phyloP scores from a whole-genome alignment of 768 basidiomycete genomes.

The Paxillus involutus region DNA sequence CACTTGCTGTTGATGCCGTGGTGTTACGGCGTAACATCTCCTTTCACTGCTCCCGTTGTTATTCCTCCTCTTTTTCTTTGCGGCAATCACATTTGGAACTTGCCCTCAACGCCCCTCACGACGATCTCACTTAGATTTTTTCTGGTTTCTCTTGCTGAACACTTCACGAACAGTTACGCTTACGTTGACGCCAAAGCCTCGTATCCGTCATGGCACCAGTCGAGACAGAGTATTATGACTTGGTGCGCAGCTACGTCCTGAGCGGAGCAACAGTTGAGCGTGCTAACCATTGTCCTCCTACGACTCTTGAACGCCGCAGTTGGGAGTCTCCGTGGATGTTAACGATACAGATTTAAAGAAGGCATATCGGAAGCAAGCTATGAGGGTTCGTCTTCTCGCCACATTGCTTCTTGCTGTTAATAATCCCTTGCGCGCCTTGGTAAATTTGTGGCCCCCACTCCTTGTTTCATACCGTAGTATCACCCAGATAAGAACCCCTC shows the following conservation, averaged over 20 bases:
- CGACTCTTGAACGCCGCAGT: slow-evolving; percentile 37
- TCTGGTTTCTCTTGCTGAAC: neutral
- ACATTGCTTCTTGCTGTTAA: neutral
- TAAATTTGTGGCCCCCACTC: neutral
- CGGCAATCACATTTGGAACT: neutral
- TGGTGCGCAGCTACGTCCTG: slow-evolving; percentile 46
- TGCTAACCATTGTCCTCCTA: neutral
- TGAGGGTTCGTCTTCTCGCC: slow-evolving; percentile 60
- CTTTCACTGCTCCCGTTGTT: neutral
- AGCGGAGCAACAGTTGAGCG: neutral
- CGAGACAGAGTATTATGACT: slow-evolving; percentile 86
- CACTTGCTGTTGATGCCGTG: neutral
- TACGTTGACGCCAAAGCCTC: neutral
- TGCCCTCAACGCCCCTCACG: neutral
- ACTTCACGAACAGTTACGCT: neutral
- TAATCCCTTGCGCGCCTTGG: neutral
- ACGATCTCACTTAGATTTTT: slow-evolving; percentile 8
- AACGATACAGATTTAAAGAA: slow-evolving; percentile 87
- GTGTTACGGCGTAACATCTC: neutral
- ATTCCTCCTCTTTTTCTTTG: slow-evolving; percentile 1
- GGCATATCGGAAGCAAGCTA: slow-evolving; percentile 91
- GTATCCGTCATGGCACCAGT: slow-evolving; percentile 71
- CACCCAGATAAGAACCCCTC: slow-evolving; percentile 96
- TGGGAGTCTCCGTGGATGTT: slow-evolving; percentile 70
- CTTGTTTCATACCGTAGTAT: slow-evolving; percentile 49